Conservation (phyloP, 2,329 filamentous ascomycete genomes). For the Fusarium sacchari region DNA sequence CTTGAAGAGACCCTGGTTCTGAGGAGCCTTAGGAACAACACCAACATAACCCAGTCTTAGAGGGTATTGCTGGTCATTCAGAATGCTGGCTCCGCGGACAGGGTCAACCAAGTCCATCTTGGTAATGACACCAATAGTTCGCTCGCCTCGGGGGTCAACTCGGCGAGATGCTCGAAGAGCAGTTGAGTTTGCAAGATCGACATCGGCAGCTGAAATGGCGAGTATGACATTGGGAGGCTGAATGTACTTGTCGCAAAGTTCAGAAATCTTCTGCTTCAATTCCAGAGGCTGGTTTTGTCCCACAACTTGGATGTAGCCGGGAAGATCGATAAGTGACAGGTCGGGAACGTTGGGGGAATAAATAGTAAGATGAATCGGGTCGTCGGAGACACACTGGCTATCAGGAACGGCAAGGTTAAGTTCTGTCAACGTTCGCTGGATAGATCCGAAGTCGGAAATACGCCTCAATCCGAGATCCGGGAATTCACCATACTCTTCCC, state of each 20-base stretch:
- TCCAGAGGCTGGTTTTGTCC: slow-evolving; percentile 90
- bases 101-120: slow-evolving; percentile 99
- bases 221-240: slow-evolving; percentile 95
- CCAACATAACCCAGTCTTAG: slow-evolving; percentile 95
- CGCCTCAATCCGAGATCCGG: slow-evolving; percentile 89
- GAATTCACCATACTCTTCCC: slow-evolving; percentile 94
- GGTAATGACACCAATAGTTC: slow-evolving; percentile 98
- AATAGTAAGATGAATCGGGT: slow-evolving; percentile 94
- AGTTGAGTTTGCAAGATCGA: slow-evolving; percentile 96
- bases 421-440: slow-evolving; percentile 93
- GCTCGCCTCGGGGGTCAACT: slow-evolving; percentile 92
- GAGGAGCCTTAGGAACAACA: slow-evolving; percentile 86
- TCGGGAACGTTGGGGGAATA: slow-evolving; percentile 97
- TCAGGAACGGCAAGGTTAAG: slow-evolving; percentile 93
- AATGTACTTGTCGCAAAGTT: slow-evolving; percentile 98
- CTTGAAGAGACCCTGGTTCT: slow-evolving; percentile 78
- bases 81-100: slow-evolving; percentile 77
- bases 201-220: slow-evolving; percentile 96
- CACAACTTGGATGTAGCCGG: slow-evolving; percentile 96
- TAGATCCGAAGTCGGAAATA: slow-evolving; percentile 89
- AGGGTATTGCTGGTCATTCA: slow-evolving; percentile 92
- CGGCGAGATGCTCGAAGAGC: slow-evolving; percentile 88
- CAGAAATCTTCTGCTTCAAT: slow-evolving; percentile 93
- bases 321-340: slow-evolving; percentile 93
- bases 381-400: slow-evolving; percentile 91